phyloP scores from a whole-genome alignment of 2,329 filamentous ascomycete genomes.

The Zymoseptoria brevis region DNA sequence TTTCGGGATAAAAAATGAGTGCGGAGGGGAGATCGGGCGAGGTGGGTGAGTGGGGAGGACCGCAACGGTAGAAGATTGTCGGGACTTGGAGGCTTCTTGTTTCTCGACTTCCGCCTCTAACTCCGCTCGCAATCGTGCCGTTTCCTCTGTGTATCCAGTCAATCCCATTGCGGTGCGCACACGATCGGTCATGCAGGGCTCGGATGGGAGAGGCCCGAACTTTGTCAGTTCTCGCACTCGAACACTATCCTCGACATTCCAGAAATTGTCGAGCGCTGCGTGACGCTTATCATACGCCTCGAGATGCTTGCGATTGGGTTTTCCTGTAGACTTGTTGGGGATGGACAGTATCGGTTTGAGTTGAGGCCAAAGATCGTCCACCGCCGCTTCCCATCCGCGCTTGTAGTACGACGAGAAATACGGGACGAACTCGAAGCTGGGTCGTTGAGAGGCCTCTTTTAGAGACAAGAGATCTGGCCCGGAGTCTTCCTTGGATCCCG shows the following conservation, averaged over 20 bases:
- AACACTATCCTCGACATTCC: background rate
- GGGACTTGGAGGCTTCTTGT: background rate
- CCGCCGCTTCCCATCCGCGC: background rate
- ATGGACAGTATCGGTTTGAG: background rate
- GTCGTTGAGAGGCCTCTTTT: background rate
- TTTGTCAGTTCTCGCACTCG: background rate
- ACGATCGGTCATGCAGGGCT: background rate
- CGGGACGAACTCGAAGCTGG: background rate
- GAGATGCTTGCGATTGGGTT: background rate
- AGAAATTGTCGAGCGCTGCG: background rate
- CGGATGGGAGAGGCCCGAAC: background rate
- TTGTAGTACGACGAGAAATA: background rate
- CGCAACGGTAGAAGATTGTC: background rate
- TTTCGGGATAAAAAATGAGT: background rate
- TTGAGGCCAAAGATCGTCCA: background rate
- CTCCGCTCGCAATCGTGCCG: background rate
- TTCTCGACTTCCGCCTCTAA: background rate
- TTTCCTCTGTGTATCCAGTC: background rate
- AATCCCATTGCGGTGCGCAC: background rate
- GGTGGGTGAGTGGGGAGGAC: background rate
- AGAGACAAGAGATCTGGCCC: background rate
- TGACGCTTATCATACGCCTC: background rate
- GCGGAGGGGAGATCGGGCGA: background rate
- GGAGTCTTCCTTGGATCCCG: background rate
- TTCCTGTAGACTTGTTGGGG: background rate